Evolutionary conservation across 2,329 filamentous ascomycete genomes (phyloP).

Genomic region (Aureobasidium melanogenum): DNA sequence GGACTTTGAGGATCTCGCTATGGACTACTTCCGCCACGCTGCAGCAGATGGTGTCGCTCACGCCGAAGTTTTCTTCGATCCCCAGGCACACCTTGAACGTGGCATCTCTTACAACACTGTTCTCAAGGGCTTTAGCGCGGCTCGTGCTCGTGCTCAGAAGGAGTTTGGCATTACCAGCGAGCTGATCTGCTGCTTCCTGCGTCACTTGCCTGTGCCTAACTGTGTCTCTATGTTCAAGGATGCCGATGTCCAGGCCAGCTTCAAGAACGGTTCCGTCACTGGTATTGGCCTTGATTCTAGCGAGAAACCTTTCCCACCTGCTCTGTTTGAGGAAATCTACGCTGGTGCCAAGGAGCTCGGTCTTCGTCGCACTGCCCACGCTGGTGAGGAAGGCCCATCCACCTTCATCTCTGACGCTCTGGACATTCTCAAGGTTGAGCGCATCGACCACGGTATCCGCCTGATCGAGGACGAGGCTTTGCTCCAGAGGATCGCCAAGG

Average conservation of each 20-base stretch:
- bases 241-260: conserved; percentile 35
- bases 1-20: conserved; percentile 68
- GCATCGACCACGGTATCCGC: conserved; percentile 68
- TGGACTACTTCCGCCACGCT: conserved; percentile 60
- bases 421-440: conserved; percentile 50
- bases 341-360: conserved; percentile 42
- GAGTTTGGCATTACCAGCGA: conserved; percentile 58
- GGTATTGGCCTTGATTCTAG: conserved; percentile 63
- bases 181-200: conserved; percentile 63
- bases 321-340: conserved; percentile 55
- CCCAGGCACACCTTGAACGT: conserved; percentile 61
- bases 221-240: conserved; percentile 40
- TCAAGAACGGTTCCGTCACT: conserved; percentile 44
- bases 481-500: conserved; percentile 47
- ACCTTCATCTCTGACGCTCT: conserved; percentile 57
- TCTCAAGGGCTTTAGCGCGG: conserved; percentile 53
- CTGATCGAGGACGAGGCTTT: conserved; percentile 52
- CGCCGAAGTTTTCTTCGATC: conserved; percentile 74
- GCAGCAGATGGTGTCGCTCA: conserved; percentile 58
- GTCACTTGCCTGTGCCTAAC: conserved; percentile 56
- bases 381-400: conserved; percentile 64
- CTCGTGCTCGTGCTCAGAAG: conserved; percentile 49
- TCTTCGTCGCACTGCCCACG: conserved; percentile 61
- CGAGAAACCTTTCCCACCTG: conserved; percentile 35
- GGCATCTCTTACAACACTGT: conserved; percentile 56